phyloP scores from a whole-genome alignment of 371 early-diverging fungal species.

The Mortierella sp. region DNA sequence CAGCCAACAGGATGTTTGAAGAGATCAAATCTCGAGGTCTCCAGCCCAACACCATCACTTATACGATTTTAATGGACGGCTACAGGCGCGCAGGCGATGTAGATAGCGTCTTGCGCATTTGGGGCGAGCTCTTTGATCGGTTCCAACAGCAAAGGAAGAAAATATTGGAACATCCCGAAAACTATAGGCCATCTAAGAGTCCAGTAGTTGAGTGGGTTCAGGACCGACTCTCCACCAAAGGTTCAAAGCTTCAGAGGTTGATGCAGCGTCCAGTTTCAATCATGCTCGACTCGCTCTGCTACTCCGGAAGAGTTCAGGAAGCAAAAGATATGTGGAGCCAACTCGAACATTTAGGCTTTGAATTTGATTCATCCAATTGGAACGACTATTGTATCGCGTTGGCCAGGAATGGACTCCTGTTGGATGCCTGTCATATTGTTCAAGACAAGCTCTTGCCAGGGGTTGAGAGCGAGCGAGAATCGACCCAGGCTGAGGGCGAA shows the following conservation, averaged over 20 bases:
- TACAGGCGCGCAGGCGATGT: constrained; percentile 47
- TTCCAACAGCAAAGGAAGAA: constrained; percentile 11
- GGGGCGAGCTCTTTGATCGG: constrained; percentile 39
- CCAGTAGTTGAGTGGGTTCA: constrained; percentile 19
- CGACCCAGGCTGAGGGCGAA: background rate
- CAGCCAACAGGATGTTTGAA: constrained; percentile 34
- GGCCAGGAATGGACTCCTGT: constrained; percentile 41
- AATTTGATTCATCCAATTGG: constrained; percentile 54
- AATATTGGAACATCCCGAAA: constrained; percentile 1
- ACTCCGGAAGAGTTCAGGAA: constrained; percentile 43
- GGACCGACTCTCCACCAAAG: constrained; percentile 44
- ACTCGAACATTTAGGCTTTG: constrained; percentile 26
- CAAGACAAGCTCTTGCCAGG: constrained; percentile 40
- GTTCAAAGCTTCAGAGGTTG: constrained; percentile 28
- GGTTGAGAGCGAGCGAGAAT: constrained; percentile 9
- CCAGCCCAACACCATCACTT: constrained; percentile 47
- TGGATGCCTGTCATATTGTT: constrained; percentile 38
- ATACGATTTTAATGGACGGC: constrained; percentile 52
- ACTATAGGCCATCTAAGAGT: constrained; percentile 14
- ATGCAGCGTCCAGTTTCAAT: constrained; percentile 50
- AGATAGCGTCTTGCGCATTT: constrained; percentile 36
- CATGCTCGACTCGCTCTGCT: constrained; percentile 41
- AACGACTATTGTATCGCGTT: constrained; percentile 53
- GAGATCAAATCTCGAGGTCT: constrained; percentile 49
- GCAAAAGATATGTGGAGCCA: constrained; percentile 39